Percentiles rank a stretch among this genome's conserved stretches.
Evolutionary conservation across 2,329 filamentous ascomycete species (phyloP).

Genomic region (Botryosphaeria dothidea): DNA sequence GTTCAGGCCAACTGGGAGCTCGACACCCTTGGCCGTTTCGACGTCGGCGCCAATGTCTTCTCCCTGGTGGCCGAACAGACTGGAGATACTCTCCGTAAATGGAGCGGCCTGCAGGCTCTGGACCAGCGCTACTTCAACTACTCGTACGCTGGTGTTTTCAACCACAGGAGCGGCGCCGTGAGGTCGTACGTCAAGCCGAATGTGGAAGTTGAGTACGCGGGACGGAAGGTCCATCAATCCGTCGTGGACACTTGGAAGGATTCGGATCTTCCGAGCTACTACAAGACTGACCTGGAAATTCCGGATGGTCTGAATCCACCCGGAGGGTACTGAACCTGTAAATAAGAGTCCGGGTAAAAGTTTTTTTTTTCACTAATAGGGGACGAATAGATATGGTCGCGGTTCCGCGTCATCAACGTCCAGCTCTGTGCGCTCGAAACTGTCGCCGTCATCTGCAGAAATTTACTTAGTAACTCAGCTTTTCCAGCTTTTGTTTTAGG

Average conservation of each 20-base stretch:
- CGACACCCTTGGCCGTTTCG: constrained; percentile 48
- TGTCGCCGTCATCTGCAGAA: neutral
- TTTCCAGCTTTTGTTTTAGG: neutral
- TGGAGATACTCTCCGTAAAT: constrained; percentile 29
- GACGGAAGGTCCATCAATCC: constrained; percentile 29
- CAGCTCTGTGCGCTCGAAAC: neutral
- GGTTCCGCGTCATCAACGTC: neutral
- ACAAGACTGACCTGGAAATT: constrained; percentile 33
- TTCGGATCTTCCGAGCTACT: constrained; percentile 27
- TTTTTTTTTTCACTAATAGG: neutral
- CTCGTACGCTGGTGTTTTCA: constrained; percentile 35
- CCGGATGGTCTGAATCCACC: constrained; percentile 37
- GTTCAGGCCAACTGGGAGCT: constrained; percentile 50
- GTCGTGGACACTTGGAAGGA: constrained; percentile 31
- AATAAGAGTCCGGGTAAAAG: neutral
- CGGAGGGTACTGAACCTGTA: constrained; percentile 23
- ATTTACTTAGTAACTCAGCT: neutral
- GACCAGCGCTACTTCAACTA: constrained; percentile 35
- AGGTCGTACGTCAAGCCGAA: constrained; percentile 33
- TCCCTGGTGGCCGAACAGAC: constrained; percentile 37
- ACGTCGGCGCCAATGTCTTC: constrained; percentile 50
- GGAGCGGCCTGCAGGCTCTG: constrained; percentile 28
- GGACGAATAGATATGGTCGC: neutral
- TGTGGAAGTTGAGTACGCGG: constrained; percentile 28
- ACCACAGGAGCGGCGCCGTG: constrained; percentile 27